phyloP scores from a whole-genome alignment of 768 basidiomycete species.

The Grammothele lineata region DNA sequence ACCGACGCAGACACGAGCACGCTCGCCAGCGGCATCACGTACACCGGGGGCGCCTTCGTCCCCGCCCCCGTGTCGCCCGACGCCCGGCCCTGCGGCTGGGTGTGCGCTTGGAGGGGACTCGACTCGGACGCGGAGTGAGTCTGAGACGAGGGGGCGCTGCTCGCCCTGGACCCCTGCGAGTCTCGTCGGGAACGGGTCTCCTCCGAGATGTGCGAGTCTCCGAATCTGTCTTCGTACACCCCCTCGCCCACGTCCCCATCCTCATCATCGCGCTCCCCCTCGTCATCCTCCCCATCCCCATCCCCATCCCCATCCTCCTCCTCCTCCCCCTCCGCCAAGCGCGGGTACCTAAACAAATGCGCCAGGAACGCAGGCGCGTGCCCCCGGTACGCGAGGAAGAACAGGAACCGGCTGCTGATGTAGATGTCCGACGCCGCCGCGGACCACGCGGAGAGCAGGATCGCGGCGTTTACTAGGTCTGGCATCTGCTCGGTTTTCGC shows the following conservation, averaged over 20 bases:
- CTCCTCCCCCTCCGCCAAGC: not conserved
- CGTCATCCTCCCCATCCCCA: no score
- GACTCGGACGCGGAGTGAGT: no score
- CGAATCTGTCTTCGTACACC: no score
- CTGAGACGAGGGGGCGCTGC: no score
- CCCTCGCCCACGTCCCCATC: no score
- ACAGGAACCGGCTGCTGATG: constrained; percentile 44
- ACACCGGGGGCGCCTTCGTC: not conserved
- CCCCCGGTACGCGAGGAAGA: constrained; percentile 48
- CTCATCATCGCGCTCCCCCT: no score
- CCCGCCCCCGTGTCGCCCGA: not conserved
- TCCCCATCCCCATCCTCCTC: not conserved
- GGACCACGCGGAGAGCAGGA: constrained; percentile 53
- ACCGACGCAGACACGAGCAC: constrained; percentile 16
- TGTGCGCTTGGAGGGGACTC: no score
- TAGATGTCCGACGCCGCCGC: constrained; percentile 51
- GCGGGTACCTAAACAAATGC: constrained; percentile 19
- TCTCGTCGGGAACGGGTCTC: no score
- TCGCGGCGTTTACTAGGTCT: constrained; percentile 33
- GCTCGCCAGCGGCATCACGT: constrained; percentile 17
- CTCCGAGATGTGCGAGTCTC: no score
- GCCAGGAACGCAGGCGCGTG: constrained; percentile 29
- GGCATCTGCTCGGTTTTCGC: constrained; percentile 33
- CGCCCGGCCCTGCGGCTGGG: no score
- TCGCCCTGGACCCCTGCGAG: no score